Evolutionary conservation across 179 eudicot genomes (phyloP), one percentile per base, ranked within the genome.

Genomic region (Spergularia azorica): DNA sequence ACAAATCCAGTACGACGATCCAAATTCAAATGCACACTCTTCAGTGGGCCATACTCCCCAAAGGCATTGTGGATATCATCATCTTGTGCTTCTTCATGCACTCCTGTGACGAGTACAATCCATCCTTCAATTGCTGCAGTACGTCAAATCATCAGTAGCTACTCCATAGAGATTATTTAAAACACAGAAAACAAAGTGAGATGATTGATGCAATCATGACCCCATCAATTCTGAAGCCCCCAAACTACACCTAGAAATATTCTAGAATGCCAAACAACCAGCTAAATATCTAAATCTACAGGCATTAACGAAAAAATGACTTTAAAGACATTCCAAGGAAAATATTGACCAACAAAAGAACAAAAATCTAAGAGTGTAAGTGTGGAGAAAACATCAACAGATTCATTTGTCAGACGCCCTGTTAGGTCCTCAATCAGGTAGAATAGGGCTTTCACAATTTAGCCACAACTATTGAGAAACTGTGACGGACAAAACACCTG

Each of bases 1-100:
- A 90, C 97, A 90, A 89, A 95, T 59, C 97, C 98, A 70, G 97
- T 92, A 67, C 97, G 91, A 7, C 98, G 93, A 67, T 95, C 97
- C 83, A 92, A 90, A 87, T 92, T 92, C 87, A 92, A 76, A 85
- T 95, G 96, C 82, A 92, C 75, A 79, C 92, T 92, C 88, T 89
- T 92, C 17, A 95, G 87, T 81, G 88, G 88, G 75, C 98, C 98
- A 75, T 84, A 91, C 36, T 88, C 98, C 65, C 97, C 95, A 77
- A 95, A 92, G 76, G 80, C 89, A 87, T 92, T 88, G 41, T 86
- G 92, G 79, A 95, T 84, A 80, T 92, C 91, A 62, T 95, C 98
- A 69, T 92, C 97, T 82, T 90, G 97, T 10, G 95, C 93, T 84
- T 94, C 98, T 86, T 84, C 83, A 70, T 95, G 93, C 60, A 91